Percentiles rank a stretch among this genome's conserved stretches.
These are phyloP conservation scores for Martensiomyces pterosporus DNA, from an alignment of 192 early-diverging fungal species.

Conservation along the genomic window DNA sequence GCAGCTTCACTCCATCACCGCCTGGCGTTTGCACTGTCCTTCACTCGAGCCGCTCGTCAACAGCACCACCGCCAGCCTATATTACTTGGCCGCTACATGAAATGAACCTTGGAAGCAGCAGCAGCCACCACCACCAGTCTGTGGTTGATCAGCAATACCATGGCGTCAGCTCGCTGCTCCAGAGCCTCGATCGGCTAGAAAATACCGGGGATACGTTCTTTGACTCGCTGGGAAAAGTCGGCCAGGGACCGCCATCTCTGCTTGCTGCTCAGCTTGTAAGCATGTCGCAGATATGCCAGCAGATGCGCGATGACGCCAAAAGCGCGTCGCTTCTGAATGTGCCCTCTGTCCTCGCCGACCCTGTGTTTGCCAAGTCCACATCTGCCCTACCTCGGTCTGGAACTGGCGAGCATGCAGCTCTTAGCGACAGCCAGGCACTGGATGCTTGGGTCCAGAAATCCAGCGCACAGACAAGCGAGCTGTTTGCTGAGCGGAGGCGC, in stretches of 20 bases:
- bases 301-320: conserved; percentile 29
- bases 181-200: conserved; percentile 35
- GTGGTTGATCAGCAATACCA: conserved; percentile 24
- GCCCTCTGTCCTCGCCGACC: conserved; percentile 13
- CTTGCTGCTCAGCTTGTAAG: conserved; percentile 43
- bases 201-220: conserved; percentile 35
- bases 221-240: conserved; percentile 42
- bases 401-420: neutral
- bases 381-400: conserved; percentile 13
- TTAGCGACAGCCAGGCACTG: conserved; percentile 2
- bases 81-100: no score
- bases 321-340: conserved; percentile 23
- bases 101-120: neutral
- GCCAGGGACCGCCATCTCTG: conserved; percentile 46
- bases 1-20: no score
- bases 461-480: conserved; percentile 19
- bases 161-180: conserved; percentile 21
- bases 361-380: conserved; percentile 5
- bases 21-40: no score
- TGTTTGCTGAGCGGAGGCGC: conserved; percentile 42
- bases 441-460: conserved; percentile 31
- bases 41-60: no score
- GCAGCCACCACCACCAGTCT: neutral
- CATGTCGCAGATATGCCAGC: conserved; percentile 44
- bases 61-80: no score